phyloP scores from a whole-genome alignment of 192 early-diverging fungal species.

The Radiomyces spectabilis region DNA sequence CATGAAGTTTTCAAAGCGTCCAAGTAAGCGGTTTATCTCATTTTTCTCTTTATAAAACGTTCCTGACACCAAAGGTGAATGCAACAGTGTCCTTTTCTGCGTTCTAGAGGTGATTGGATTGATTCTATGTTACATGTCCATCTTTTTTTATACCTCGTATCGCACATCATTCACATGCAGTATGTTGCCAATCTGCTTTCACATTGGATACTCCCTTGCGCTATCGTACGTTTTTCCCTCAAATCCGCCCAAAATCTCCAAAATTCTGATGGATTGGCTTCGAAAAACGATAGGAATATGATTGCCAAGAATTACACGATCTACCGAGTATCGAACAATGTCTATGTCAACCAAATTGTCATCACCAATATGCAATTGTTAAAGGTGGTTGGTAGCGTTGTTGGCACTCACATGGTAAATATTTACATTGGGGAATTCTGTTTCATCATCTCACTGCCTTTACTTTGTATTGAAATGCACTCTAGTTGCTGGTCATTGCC shows the following conservation, averaged over 20 bases:
- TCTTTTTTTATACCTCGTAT: slow-evolving; percentile 26
- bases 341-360: slow-evolving; percentile 38
- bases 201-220: slow-evolving; percentile 30
- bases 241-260: not conserved
- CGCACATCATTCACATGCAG: slow-evolving; percentile 31
- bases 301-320: slow-evolving; percentile 47
- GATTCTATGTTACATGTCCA: slow-evolving; percentile 34
- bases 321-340: slow-evolving; percentile 46
- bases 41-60: not conserved
- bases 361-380: slow-evolving; percentile 37
- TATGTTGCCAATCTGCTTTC: slow-evolving; percentile 26
- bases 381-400: slow-evolving; percentile 27
- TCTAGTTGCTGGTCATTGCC: slow-evolving; percentile 23
- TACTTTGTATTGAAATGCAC: not conserved
- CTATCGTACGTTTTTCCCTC: slow-evolving; percentile 23
- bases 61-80: too few species aligned
- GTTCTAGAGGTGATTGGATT: slow-evolving; percentile 43
- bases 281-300: slow-evolving; percentile 30
- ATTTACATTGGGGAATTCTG: not conserved
- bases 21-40: slow-evolving; percentile 21
- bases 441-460: too few species aligned
- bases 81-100: slow-evolving; percentile 40
- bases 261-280: not conserved
- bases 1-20: slow-evolving; percentile 42
- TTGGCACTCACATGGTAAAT: slow-evolving; percentile 30